Conservation (phyloP, 768 basidiomycete genomes). For the Trametes villosa region DNA sequence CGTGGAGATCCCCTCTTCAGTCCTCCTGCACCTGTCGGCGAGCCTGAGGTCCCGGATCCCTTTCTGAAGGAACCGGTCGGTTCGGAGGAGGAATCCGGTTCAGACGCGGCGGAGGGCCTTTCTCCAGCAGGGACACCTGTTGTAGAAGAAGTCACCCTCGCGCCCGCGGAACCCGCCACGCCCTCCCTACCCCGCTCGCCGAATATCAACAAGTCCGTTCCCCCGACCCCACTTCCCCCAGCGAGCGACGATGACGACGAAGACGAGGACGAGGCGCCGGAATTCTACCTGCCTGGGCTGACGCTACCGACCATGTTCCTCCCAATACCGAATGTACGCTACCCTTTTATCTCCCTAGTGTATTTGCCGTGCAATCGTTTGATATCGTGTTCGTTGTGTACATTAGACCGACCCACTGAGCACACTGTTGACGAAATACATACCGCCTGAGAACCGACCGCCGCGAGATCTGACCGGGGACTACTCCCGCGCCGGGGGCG, state of each 20-base stretch:
- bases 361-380: slow-evolving; percentile 61
- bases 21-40: slow-evolving; percentile 37
- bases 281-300: slow-evolving; percentile 70
- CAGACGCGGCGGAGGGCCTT: slow-evolving; percentile 43
- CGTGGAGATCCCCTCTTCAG: slow-evolving; percentile 6
- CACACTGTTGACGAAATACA: slow-evolving; percentile 83
- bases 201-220: slow-evolving; percentile 61
- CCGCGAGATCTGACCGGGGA: slow-evolving; percentile 74
- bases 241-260: slow-evolving; percentile 42
- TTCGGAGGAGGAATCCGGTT: slow-evolving; percentile 36
- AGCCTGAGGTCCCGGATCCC: slow-evolving; percentile 59
- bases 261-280: slow-evolving; percentile 57
- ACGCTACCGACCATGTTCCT: slow-evolving; percentile 79
- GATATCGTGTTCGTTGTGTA: slow-evolving; percentile 45
- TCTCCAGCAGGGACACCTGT: slow-evolving; percentile 34
- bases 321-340: slow-evolving; percentile 88
- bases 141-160: slow-evolving; percentile 48
- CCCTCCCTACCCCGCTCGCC: slow-evolving; percentile 30
- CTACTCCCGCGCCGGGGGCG: slow-evolving; percentile 58
- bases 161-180: slow-evolving; percentile 29
- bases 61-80: slow-evolving; percentile 65
- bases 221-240: slow-evolving; percentile 45
- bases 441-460: slow-evolving; percentile 77
- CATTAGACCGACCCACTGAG: slow-evolving; percentile 81
- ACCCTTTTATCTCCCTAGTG: slow-evolving; percentile 52